phyloP scores from a whole-genome alignment of 177 flowering plant genomes.

The Vitis hybrid region DNA sequence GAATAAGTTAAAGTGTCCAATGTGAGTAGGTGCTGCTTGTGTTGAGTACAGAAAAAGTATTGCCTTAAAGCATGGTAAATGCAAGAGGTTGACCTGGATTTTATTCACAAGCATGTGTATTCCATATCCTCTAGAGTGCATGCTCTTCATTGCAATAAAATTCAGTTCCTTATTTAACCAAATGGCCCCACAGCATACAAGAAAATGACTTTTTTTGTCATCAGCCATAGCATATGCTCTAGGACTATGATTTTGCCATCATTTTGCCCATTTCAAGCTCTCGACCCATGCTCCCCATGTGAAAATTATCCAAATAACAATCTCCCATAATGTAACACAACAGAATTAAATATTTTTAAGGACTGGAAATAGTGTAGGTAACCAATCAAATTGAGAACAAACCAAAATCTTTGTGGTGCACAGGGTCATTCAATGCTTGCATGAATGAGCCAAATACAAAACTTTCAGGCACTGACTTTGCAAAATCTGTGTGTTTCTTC shows the following conservation, averaged over 20 bases:
- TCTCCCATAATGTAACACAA: background rate
- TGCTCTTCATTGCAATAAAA: no score
- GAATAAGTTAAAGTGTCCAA: no score
- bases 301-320: background rate
- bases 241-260: background rate
- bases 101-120: no score
- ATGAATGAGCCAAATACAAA: slow-evolving; percentile 86
- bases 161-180: no score
- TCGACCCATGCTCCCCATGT: background rate
- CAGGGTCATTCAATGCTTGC: slow-evolving; percentile 76
- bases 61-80: no score
- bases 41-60: no score
- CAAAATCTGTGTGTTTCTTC: slow-evolving; percentile 44
- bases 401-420: slow-evolving; percentile 96
- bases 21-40: no score
- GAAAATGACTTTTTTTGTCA: no score
- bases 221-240: no score
- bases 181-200: no score
- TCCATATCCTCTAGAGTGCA: no score
- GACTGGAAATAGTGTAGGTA: background rate
- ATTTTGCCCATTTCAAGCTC: background rate
- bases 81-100: no score
- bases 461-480: slow-evolving; percentile 58
- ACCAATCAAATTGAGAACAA: slow-evolving; percentile 21
- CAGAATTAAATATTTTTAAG: background rate